phyloP scores from a whole-genome alignment of 208 protist genomes.

The Trypanosoma grayi region DNA sequence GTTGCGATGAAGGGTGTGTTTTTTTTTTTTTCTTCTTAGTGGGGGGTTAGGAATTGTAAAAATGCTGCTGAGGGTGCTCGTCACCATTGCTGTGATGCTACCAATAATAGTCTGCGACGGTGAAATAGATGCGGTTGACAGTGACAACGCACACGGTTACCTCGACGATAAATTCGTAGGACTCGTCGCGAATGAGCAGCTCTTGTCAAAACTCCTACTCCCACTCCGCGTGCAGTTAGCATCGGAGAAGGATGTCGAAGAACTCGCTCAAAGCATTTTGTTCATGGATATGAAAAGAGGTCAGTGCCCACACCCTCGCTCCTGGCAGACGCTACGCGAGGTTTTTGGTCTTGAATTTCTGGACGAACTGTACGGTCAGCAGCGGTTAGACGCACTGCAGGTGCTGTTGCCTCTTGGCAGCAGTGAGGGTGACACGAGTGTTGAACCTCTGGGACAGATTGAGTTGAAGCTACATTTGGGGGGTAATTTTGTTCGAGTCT shows the following conservation, averaged over 20 bases:
- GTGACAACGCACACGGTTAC: neutral
- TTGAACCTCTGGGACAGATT: slow-evolving; percentile 3
- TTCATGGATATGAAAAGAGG: slow-evolving; percentile 13
- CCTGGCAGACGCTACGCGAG: slow-evolving; percentile 5
- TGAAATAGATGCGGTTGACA: neutral
- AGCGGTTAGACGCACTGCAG: slow-evolving; percentile 7
- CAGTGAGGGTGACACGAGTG: no score
- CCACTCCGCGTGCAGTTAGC: slow-evolving; percentile 13
- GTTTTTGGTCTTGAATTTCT: slow-evolving; percentile 1
- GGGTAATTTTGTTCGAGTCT: neutral
- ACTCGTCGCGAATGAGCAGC: slow-evolving; percentile 1
- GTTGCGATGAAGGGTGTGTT: no score
- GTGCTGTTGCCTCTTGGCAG: neutral
- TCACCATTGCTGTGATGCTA: slow-evolving; percentile 3
- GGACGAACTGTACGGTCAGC: slow-evolving; percentile 14
- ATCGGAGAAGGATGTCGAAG: neutral
- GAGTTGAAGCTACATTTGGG: neutral
- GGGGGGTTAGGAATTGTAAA: no score
- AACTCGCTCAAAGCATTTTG: slow-evolving; percentile 1
- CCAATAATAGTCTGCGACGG: neutral
- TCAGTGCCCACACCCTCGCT: neutral
- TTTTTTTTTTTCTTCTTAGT: no score
- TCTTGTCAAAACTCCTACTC: slow-evolving; percentile 10
- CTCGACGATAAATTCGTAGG: neutral
- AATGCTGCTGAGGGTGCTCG: neutral